Evolutionary conservation across 371 early-diverging fungal genomes (phyloP), one percentile per base, ranked within the genome.

Genomic region (Zancudomyces culisetae): DNA sequence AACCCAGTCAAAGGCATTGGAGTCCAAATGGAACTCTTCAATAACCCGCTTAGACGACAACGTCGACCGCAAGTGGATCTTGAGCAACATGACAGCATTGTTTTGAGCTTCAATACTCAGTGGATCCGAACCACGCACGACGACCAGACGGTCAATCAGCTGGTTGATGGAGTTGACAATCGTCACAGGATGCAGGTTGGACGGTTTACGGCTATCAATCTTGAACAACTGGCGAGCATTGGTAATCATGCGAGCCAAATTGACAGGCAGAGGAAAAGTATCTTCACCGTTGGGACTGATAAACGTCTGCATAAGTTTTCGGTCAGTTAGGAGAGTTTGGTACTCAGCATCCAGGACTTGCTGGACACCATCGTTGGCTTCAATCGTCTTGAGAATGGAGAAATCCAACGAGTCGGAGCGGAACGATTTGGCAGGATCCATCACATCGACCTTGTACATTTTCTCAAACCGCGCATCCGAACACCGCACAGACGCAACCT

Each of bases 1-100:
- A 30, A 98, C 70, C 87, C 90, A 96, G 62, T 90, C 84, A 61
- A 97, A 98, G 2, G 93, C 87, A 59, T 86, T 81, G 19, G 77
- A 62, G 19, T 70, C 84, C 54, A 97, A 64, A 55, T 81, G 86
- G 74, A 72, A 92, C 70, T 92, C 87, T 65, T 92, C 89, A 42
- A 95, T 72, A 1, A 95, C 87, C 52, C 87, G 75, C 59, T 81
- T 81, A 2, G 81, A 72, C 15, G 92, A 77, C 56, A 97, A 70
- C 2, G 78, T 79, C 8, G 89, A 85, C 27, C 94, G 79, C 22
- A 94, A 61, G 42, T 69, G 69, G 29, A 89, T 85, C 56, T 82
- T 79, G 80, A 91, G 92, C 52, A 95, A 66, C 27, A 85, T 61
- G 0, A 93, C 92, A 1, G 96, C 92, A 64, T 97, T 93, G 41